Evolutionary conservation across 768 basidiomycete genomes (phyloP), one percentile per base, ranked within the genome.

Genomic region (Trametes punicea): DNA sequence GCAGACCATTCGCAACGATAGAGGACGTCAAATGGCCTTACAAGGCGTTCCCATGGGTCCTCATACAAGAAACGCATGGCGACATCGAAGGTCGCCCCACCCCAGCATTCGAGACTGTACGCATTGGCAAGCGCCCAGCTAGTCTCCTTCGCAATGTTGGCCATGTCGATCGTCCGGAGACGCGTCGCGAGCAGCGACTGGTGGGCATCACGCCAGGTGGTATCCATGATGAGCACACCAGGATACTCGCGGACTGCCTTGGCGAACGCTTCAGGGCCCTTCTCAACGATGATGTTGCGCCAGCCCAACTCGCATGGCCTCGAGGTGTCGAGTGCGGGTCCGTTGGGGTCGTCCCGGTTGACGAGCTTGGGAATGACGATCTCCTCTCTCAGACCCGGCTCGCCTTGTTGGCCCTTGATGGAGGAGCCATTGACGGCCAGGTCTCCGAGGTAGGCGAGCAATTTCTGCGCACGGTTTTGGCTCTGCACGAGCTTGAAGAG

Each of bases 21-120:
- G 34, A 36, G 31, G 13, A 33, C 16, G 18, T 20, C 18, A 6
- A 7, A 23, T 15, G 50, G 20, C 73, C 84, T 46, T 62, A 92
- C 91, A 74, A 99, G 75, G 62, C 97, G 86, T 70, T 98, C 97
- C 97, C 97, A 99, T 64, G 97, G 97, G 73, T 99, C 97, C 71
- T 99, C 97, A 70, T 99, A 98, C 70, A 99, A 74, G 87, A 99
- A 98, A 42, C 96, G 88, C 94, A 98, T 97, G 21, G 96, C 90
- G 47, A 99, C 96, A 71, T 98, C 96, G 69, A 99, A 99, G 2
- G 97, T 98, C 33, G 96, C 95, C 58, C 95, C 94, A 66, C 97
- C 97, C 97, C 97, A 99, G 78, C 95, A 98, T 71, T 99, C 97
- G 60, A 99, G 74, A 69, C 90, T 90, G 77, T 93, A 99, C 7